Evolutionary conservation across 1,284 basidiomycete species (phyloP), one percentile per base, ranked within the genome.

Genomic region (Heterobasidion annosum): DNA sequence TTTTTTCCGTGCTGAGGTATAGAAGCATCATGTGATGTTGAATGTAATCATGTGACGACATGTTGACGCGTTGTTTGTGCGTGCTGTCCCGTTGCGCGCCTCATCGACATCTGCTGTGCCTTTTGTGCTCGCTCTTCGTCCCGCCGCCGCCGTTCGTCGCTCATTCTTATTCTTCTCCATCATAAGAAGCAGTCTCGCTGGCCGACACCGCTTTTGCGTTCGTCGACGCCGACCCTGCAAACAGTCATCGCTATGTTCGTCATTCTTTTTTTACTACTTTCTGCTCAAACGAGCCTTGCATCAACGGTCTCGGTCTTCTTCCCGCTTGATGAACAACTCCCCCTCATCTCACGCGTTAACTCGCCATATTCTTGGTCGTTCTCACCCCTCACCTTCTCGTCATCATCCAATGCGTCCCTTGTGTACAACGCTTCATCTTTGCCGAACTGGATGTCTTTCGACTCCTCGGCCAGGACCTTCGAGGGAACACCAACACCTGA

Each of bases 391-490:
- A 88, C 88, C 0, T 91, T 90, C 65, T 63, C 66, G 19, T 78
- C 77, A n/a, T 59, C 71, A 19, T 64, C 71, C 53, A 74, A 74
- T 48, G 51, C 67, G 48, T 61, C 64, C 6, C 62, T 83, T 48
- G 64, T 56, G 34, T 83, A 81, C 62, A 70, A 77, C 3, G 73
- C 75, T 0, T 74, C 73, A 13, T 58, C 68, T 40, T 70, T 88
- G 34, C 85, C 88, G 5, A 53, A 63, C 13, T 91, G 88, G 88
- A 74, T 88, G 52, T 66, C 70, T 12, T 89, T 91, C 63, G 76
- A 91, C 64, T 63, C 76, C 34, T 58, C 62, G 12, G 73, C 75
- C 0, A 67, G 63, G 33, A 77, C 76, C 0, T 74, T 92, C 56
- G 65, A 68, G 54, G 88, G 89, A 12, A 81, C 73, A 3, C 87